Conservation (phyloP, 495 filamentous ascomycete species). For the Lepidopterella palustris region DNA sequence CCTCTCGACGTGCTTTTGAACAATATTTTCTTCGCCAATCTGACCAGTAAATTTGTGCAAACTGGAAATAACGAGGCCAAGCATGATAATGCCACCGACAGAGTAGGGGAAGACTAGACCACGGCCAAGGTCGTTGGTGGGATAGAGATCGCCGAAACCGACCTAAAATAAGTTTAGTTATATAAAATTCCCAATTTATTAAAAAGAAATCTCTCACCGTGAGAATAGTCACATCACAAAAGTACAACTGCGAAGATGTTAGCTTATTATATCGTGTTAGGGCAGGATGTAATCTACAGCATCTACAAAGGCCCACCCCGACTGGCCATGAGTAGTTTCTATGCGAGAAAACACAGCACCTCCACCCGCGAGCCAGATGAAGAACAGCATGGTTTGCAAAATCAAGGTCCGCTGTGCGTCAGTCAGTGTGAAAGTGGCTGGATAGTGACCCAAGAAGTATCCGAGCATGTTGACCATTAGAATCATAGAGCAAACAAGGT, state of each 20-base stretch:
- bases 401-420: conserved; percentile 65
- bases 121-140: conserved; percentile 38
- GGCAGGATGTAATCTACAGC: conserved; percentile 24
- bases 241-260: conserved; percentile 45
- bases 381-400: conserved; percentile 57
- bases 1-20: conserved; percentile 56
- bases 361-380: conserved; percentile 56
- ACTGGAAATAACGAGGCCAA: conserved; percentile 40
- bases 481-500: conserved; percentile 55
- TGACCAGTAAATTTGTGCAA: conserved; percentile 52
- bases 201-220: too few relatives aligned
- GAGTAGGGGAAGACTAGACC: conserved; percentile 42
- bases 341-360: conserved; percentile 50
- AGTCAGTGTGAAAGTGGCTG: conserved; percentile 65
- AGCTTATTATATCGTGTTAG: background rate
- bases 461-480: conserved; percentile 74
- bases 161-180: too few relatives aligned
- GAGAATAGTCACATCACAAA: conserved; percentile 58
- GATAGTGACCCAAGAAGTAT: conserved; percentile 70
- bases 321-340: conserved; percentile 24
- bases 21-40: conserved; percentile 58
- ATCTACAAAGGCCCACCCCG: conserved; percentile 44
- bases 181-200: too few relatives aligned
- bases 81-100: conserved; percentile 43
- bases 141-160: conserved; percentile 57